A percentile compares a stretch with the other conserved stretches of the same genome.
phyloP scores from a whole-genome alignment of 257 asterid genomes.

The Gynochthodes officinalis region DNA sequence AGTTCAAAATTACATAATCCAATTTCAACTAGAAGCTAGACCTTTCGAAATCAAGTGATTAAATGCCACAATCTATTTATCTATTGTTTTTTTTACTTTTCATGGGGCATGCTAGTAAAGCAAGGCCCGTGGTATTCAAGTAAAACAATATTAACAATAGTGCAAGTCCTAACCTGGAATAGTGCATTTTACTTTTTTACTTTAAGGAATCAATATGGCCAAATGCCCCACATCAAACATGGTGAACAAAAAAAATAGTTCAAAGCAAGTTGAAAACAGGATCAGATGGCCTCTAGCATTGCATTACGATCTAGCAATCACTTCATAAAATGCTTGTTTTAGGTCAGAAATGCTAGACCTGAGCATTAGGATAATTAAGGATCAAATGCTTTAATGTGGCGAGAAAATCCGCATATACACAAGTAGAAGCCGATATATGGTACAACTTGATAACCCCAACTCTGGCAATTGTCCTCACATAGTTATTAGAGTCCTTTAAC shows the following conservation, averaged over 20 bases:
- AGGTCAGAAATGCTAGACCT: slow-evolving; percentile 43
- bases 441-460: slow-evolving; percentile 89
- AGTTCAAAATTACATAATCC: background rate
- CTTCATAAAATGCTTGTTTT: background rate
- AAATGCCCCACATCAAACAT: background rate
- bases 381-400: slow-evolving; percentile 76
- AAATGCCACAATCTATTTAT: background rate
- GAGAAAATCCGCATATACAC: slow-evolving; percentile 93
- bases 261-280: background rate
- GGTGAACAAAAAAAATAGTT: background rate
- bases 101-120: background rate
- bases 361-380: slow-evolving; percentile 92
- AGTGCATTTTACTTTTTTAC: background rate
- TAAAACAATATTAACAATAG: background rate
- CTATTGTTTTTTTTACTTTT: slow-evolving; percentile 3
- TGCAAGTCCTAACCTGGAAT: background rate
- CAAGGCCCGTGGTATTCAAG: background rate
- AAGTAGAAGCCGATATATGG: slow-evolving; percentile 82
- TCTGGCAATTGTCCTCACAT: slow-evolving; percentile 85
- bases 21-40: background rate
- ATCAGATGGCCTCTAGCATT: background rate
- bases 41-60: background rate
- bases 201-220: background rate
- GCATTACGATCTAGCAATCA: background rate
- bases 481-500: slow-evolving; percentile 83